Evolutionary conservation across 139 green algal species (phyloP), one percentile per base, ranked within the genome.

Genomic region (Haematococcus lacustris): DNA sequence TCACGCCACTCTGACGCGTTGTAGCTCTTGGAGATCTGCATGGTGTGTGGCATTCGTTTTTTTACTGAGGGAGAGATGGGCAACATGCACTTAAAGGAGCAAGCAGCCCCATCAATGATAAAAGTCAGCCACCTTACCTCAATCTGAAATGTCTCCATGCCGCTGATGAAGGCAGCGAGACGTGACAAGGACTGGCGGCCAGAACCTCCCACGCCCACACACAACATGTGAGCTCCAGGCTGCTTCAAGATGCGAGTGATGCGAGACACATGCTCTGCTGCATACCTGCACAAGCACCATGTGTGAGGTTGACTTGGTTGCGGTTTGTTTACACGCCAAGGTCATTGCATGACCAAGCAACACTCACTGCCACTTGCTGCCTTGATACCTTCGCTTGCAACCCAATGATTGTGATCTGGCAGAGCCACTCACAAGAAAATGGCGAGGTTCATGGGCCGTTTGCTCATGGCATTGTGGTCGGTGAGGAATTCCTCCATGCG

Each of bases 11-110:
- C 88, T 1, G 74, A 43, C 53, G 75, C 65, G 6, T 79, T 71
- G 75, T 94, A 94, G 73, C 71, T 88, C 82, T 91, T 91, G 51
- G 71, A 82, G 66, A 94, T 90, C 80, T 93, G 87, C 1, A 92
- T n/a, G n/a, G n/a, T n/a, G n/a, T n/a, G n/a, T n/a, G n/a, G n/a
- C n/a, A n/a, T n/a, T n/a, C n/a, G n/a, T n/a, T n/a, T n/a, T n/a
- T n/a, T n/a, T n/a, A n/a, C n/a, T n/a, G n/a, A n/a, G n/a, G n/a
- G 17, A 53, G 9, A 17, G 43, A 53, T 37, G 33, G 1, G 73
- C 64, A 76, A 76, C 68, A n/a, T n/a, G n/a, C n/a, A n/a, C 43
- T 28, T 9, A 53, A 53, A 62, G 51, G 13, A 13, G 25, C 51
- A 62, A 25, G 17, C 17, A 28, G 43, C 43, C 9, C 9, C 17